Evolutionary conservation across 495 filamentous ascomycete genomes (phyloP), one percentile per base, ranked within the genome.

Genomic region (Copromyces sp.): DNA sequence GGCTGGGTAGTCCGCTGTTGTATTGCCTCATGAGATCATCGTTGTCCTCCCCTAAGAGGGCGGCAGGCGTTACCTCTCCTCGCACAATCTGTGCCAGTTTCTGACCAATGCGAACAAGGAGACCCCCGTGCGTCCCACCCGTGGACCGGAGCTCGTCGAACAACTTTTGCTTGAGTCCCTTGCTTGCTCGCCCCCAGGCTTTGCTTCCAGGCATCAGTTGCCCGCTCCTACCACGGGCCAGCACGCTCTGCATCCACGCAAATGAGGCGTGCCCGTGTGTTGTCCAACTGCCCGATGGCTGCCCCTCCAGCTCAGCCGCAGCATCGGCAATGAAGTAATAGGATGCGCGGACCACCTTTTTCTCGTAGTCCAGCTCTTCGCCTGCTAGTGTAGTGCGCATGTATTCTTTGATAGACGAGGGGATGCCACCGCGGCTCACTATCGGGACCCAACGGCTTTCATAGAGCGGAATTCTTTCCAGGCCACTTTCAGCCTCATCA

Each of bases 221-320:
- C 4, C 73, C 76, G 17, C 29, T 44, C 35, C 61, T 14, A 11
- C 45, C 75, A 14, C 38, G 42, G 2, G 69, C 41, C 5, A 76
- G 70, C 1, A 75, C 70, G 6, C n/a, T 9, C 45, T 73, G 65
- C 77, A 78, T 78, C 75, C 75, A 78, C 5, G 47, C n/a, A 71
- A 72, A 74, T 1, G 11, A 40, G 39, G 39, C 39, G 39, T 40
- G 39, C 39, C 39, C 39, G 39, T 40, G 39, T 40, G 72, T 7
- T 9, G 17, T 37, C 14, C 39, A 40, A 37, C 59, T 37, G 38
- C 16, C 14, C 29, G 41, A 40, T 39, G 53, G 68, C 39, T 72
- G 65, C 40, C 38, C 42, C 39, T 69, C 24, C 2, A 78, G 73
- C 61, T 75, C 69, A 4, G 16, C 12, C 6, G 78, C 65, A 2